Base-by-base conservation (phyloP, 306 rosid genomes). In the Prunus mira region DNA sequence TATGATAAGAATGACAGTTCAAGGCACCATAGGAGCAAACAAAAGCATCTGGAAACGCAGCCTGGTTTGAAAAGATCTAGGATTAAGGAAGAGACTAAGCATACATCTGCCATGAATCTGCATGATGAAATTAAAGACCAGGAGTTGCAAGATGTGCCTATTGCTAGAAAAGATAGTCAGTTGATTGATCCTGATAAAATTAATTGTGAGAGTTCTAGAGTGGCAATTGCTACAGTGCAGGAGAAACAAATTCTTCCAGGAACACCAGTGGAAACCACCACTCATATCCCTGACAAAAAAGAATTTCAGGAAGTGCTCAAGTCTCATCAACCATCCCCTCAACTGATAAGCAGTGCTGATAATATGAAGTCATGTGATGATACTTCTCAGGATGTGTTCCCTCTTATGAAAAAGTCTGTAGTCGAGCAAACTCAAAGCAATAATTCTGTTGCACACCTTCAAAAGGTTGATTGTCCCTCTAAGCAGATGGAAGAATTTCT, bases 1-100 rank as follows among this genome's bases (percentile, higher is more conserved):
- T 78, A 85, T 75, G 88, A 77, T 34, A 88, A 69, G 86, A 90
- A 64, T 82, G 83, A 87, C 77, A 82, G 85, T 82, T 85, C 95
- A 73, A 89, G 90, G 87, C 78, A 66, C 54, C 76, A 76, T 45
- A 84, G 82, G 83, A 84, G 86, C 84, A 90, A 85, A 74, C 90
- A 78, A 58, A 82, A 65, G 19, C 81, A 87, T 65, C 80, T 18
- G 54, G 95, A 90, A 63, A 75, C 51, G 71, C 74, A 81, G 60
- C 81, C 84, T 62, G 52, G 25, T 73, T 68, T 78, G 63, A 84
- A 83, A 79, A 74, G 34, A 78, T 74, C 80, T 66, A 78, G 81
- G 81, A 52, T 66, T 69, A 84, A 80, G 76, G 87, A 82, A 65
- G 82, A 74, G 50, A 61, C 20, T 74, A 67, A 81, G 73, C 78